These are phyloP conservation scores for Cystobasidiaceae sp. DNA, from an alignment of 1,284 basidiomycete species.

Conservation along the genomic window DNA sequence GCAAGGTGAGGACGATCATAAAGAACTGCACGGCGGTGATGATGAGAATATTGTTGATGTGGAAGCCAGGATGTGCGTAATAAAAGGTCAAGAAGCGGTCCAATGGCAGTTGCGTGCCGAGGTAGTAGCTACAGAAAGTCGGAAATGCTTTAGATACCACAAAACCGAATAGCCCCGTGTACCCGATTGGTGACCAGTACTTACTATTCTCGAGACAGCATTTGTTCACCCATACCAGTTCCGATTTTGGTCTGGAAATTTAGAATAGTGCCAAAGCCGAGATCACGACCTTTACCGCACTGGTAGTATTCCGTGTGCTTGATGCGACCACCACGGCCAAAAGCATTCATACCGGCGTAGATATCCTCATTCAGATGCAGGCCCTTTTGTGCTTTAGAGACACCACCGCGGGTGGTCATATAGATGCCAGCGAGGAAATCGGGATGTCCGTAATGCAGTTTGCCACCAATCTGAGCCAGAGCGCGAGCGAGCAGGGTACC, in stretches of 20 bases:
- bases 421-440: conserved; percentile 98
- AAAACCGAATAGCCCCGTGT: background rate
- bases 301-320: conserved; percentile 98
- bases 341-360: conserved; percentile 97
- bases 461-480: conserved; percentile 95
- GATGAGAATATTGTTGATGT: conserved; percentile 99
- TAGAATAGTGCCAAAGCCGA: conserved; percentile 96
- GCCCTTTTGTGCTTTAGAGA: conserved; percentile 98
- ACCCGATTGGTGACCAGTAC: background rate
- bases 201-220: conserved; percentile 90
- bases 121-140: conserved; percentile 61
- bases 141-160: background rate
- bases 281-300: conserved; percentile 68
- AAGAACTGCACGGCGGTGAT: conserved; percentile 91
- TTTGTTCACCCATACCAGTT: conserved; percentile 99
- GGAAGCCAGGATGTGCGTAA: conserved; percentile 99
- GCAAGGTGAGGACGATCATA: conserved; percentile 73
- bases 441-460: conserved; percentile 97
- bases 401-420: conserved; percentile 97
- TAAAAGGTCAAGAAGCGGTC: conserved; percentile 99
- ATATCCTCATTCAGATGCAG: conserved; percentile 99
- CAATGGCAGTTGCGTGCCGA: conserved; percentile 96
- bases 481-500: conserved; percentile 93
- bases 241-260: conserved; percentile 99
- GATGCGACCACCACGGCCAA: conserved; percentile 93